A percentile compares a stretch with the other conserved stretches of the same genome.
Conservation (phyloP, 176 grass and related monocot species). For the Musa schizocarpa region DNA sequence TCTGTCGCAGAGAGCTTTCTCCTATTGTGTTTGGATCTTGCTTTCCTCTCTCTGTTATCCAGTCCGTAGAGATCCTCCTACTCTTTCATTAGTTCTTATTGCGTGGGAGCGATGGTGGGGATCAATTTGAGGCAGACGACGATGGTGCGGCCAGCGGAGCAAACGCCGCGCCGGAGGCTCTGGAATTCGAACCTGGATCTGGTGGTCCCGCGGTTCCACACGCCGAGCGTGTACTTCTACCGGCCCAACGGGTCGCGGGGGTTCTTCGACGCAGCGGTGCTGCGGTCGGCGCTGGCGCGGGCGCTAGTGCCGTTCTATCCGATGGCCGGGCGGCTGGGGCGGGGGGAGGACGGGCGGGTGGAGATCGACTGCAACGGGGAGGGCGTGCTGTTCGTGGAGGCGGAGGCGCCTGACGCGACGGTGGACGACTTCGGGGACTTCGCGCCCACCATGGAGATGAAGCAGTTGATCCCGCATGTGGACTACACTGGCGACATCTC, state of each 20-base stretch:
- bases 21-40: too few species aligned
- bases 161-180: background rate
- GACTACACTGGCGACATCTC: background rate
- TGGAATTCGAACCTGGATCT: slow-evolving; percentile 2
- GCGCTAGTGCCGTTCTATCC: background rate
- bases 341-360: background rate
- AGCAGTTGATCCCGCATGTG: background rate
- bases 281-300: background rate
- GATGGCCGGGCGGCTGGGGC: background rate
- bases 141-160: too few species aligned
- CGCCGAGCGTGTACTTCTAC: background rate
- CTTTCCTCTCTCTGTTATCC: too few species aligned
- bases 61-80: too few species aligned
- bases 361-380: slow-evolving; percentile 1
- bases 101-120: too few species aligned
- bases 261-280: background rate
- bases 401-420: background rate
- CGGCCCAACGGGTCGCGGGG: background rate
- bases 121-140: too few species aligned
- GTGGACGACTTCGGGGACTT: background rate
- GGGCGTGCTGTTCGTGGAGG: slow-evolving; percentile 2
- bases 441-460: background rate
- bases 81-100: too few species aligned
- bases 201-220: background rate
- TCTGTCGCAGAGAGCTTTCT: too few species aligned